Evolutionary conservation across 768 basidiomycete genomes (phyloP).

Genomic region (Mycena galopus): DNA sequence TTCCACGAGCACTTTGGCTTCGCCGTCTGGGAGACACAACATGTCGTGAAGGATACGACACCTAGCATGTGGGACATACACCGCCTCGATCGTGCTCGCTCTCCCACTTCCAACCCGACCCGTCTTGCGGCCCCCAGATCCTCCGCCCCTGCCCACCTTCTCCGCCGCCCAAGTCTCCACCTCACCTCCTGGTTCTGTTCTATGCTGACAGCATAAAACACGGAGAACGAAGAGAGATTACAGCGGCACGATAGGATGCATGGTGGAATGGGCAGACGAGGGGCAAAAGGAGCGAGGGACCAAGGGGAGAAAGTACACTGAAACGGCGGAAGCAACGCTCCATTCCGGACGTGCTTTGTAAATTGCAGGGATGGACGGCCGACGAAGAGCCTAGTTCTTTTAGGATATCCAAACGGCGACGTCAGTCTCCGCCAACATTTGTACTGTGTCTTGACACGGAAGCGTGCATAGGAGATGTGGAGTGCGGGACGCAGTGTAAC

Average conservation of each 20-base stretch:
- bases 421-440: no score
- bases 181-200: not conserved
- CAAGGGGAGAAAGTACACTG: not conserved
- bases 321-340: no score
- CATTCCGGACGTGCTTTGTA: no score
- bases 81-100: not conserved
- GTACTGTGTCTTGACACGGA: no score
- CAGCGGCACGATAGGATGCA: not conserved
- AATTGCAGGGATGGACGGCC: no score
- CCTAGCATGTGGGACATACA: not conserved
- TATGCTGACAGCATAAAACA: not conserved
- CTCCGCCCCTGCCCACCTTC: not conserved
- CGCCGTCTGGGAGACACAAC: not conserved
- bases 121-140: not conserved
- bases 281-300: not conserved
- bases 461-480: no score
- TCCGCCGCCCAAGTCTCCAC: not conserved
- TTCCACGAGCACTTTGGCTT: not conserved
- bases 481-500: no score
- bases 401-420: no score
- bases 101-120: not conserved
- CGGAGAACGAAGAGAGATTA: not conserved
- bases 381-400: no score
- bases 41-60: not conserved
- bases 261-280: not conserved